A percentile compares a stretch with the other conserved stretches of the same genome.
phyloP scores from a whole-genome alignment of 768 basidiomycete species.

The Pluteus cervinus region DNA sequence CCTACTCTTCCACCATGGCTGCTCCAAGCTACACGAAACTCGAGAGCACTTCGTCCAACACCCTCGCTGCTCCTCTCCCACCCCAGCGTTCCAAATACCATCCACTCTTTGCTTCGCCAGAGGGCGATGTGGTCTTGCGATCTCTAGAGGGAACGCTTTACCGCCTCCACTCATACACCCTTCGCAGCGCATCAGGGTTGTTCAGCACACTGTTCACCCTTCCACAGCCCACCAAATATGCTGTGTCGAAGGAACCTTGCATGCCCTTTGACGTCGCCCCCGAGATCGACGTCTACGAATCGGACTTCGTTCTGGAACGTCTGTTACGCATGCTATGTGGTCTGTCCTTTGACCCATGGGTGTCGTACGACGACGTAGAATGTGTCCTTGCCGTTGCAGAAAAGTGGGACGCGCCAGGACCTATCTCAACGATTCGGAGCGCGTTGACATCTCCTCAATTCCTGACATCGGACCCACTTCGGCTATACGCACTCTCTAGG shows the following conservation, averaged over 20 bases:
- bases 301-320: constrained; percentile 42
- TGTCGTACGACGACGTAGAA: constrained; percentile 47
- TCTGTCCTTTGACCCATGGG: constrained; percentile 18
- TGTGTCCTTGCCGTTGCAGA: constrained; percentile 55
- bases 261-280: background rate
- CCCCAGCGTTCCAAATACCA: too few species aligned
- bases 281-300: constrained; percentile 32
- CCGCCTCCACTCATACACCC: constrained; percentile 48
- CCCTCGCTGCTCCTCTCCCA: constrained; percentile 3
- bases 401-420: constrained; percentile 46
- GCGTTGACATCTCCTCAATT: constrained; percentile 39
- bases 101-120: constrained; percentile 23
- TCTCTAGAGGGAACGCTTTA: constrained; percentile 46
- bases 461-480: constrained; percentile 33
- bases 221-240: constrained; percentile 30
- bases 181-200: constrained; percentile 54
- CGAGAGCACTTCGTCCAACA: background rate
- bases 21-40: constrained; percentile 11
- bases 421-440: constrained; percentile 36
- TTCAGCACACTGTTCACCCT: constrained; percentile 58
- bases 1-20: constrained; percentile 13
- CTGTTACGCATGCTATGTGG: constrained; percentile 26
- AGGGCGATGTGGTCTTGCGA: constrained; percentile 30
- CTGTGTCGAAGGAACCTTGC: constrained; percentile 5
- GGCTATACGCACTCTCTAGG: constrained; percentile 44